Evolutionary conservation across 768 basidiomycete species (phyloP).

Genomic region (Calocybe indica): DNA sequence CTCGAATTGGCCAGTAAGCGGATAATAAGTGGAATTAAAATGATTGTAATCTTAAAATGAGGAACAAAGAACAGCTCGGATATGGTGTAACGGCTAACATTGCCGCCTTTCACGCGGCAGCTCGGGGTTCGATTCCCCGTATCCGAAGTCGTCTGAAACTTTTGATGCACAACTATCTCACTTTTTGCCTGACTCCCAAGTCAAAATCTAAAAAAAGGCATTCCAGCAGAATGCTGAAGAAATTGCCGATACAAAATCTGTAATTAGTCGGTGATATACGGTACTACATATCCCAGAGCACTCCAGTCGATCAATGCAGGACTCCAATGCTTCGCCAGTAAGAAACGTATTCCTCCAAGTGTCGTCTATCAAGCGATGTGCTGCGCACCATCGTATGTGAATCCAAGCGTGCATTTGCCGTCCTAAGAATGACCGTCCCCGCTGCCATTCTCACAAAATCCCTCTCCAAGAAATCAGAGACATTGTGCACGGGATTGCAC

Average conservation of each 20-base stretch:
- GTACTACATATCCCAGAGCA: too few relatives aligned
- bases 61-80: slow-evolving; percentile 10
- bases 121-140: slow-evolving; percentile 57
- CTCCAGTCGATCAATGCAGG: slow-evolving; percentile 3
- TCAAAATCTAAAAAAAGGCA: too few relatives aligned
- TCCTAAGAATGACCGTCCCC: slow-evolving; percentile 23
- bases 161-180: too few relatives aligned
- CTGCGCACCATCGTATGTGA: slow-evolving; percentile 24
- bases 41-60: too few relatives aligned
- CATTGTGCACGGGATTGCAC: slow-evolving; percentile 20
- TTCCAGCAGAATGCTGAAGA: too few relatives aligned
- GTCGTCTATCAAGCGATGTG: slow-evolving; percentile 21
- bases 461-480: slow-evolving; percentile 24
- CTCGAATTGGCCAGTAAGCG: too few relatives aligned
- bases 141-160: slow-evolving; percentile 23
- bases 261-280: too few relatives aligned
- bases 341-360: slow-evolving; percentile 22
- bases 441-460: slow-evolving; percentile 26
- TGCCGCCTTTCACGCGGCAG: slow-evolving; percentile 48
- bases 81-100: slow-evolving; percentile 60
- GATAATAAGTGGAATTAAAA: too few relatives aligned
- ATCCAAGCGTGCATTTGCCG: slow-evolving; percentile 17
- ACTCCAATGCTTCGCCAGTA: slow-evolving; percentile 24
- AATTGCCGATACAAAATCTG: too few relatives aligned
- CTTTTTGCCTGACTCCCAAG: too few relatives aligned